Evolutionary conservation across 2,329 filamentous ascomycete species (phyloP), one percentile per base, ranked within the genome.

Genomic region (Phaeoacremonium minimum): DNA sequence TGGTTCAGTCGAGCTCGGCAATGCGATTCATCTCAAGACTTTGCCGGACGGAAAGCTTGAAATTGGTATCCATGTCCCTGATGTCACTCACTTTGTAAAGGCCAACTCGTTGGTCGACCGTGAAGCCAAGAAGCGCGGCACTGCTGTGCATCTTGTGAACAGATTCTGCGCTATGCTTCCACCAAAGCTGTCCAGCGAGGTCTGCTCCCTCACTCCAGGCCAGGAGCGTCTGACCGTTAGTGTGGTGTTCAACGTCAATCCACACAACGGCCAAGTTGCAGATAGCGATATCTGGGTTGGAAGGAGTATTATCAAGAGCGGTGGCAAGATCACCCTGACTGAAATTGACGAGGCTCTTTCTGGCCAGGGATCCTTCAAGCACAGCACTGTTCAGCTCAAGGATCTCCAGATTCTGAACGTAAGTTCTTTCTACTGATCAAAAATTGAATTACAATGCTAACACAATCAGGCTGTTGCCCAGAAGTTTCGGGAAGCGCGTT

Each of bases 1-100:
- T 47, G 87, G 89, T 37, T 85, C 85, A 35, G 83, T 87, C 50
- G 88, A 95, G 57, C 77, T 97, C 7, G 89, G 94, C 53, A 88
- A 95, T 64, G 93, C 90, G 22, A 80, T 97, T 48, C 93, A 98
- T 55, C 78, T 96, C 65, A 95, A 94, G 70, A 76, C 81, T 28
- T 77, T 88, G 37, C 69, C 77, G 12, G 86, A 95, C 61, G 89
- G 87, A 55, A 85, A 87, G 61, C 82, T 96, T 45, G 91, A 98
- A 59, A 85, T 98, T 49, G 93, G 90, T 66, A 80, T 97, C 39
- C 93, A 98, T 64, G 87, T 98, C 55, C 82, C 91, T 19, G 93
- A 98, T 61, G 84, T 97, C 48, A 84, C 93, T 43, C 88, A 98
- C 66, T 98, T 98, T 57, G 87, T 98, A 60, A 97, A 97, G 74